Conservation (phyloP, 2,329 filamentous ascomycete species). For the Elsinoe perseae region DNA sequence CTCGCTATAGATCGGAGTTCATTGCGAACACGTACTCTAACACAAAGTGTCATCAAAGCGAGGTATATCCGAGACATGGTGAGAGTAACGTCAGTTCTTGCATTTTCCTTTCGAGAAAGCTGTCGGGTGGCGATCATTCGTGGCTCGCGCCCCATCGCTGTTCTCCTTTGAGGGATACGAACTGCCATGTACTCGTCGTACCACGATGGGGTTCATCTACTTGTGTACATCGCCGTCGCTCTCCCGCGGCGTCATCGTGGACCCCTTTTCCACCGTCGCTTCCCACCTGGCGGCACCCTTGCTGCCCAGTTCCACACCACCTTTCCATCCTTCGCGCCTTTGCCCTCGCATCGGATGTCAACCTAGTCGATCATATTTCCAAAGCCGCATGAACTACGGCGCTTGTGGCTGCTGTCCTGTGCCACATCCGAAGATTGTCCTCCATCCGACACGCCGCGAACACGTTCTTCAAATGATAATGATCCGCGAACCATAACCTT, state of each 20-base stretch:
- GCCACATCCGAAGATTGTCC: neutral
- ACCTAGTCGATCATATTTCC: neutral
- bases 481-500: neutral
- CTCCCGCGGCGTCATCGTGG: neutral
- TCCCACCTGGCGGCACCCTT: neutral
- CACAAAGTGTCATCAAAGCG: neutral
- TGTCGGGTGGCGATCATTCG: slow-evolving; percentile 3
- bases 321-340: slow-evolving; percentile 4
- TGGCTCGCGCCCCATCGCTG: neutral
- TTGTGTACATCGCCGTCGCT: neutral
- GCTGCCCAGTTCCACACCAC: neutral
- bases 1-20: neutral
- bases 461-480: neutral
- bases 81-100: neutral
- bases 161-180: neutral
- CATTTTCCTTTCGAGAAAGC: neutral
- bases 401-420: slow-evolving; percentile 3
- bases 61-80: slow-evolving; percentile 4
- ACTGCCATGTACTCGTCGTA: slow-evolving; percentile 1
- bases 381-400: slow-evolving; percentile 6
- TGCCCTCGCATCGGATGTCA: neutral
- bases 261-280: neutral
- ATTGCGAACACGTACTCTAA: no score
- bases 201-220: neutral
- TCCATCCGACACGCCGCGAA: neutral